phyloP scores from a whole-genome alignment of 2,329 filamentous ascomycete species.

The Fusarium cyanostomum region DNA sequence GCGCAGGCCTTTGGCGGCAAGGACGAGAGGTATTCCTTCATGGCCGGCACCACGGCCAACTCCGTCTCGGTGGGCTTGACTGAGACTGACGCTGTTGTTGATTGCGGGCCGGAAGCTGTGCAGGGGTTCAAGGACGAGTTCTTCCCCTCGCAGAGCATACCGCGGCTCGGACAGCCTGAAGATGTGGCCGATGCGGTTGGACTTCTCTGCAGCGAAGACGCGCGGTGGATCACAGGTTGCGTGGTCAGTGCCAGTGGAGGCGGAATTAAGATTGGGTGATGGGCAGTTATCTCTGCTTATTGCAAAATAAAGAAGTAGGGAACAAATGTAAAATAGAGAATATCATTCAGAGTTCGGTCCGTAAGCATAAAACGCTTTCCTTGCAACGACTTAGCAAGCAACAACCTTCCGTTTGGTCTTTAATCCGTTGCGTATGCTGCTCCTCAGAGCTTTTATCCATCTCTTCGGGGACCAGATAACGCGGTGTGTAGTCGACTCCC shows the following conservation, averaged over 20 bases:
- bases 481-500: no score
- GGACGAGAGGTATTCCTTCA: constrained; percentile 47
- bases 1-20: constrained; percentile 49
- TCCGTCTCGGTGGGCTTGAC: constrained; percentile 47
- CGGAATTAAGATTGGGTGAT: constrained; percentile 46
- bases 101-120: constrained; percentile 46
- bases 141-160: constrained; percentile 47
- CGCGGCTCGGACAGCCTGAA: constrained; percentile 47
- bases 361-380: no score
- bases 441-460: no score
- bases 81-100: constrained; percentile 47
- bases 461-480: no score
- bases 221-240: constrained; percentile 49
- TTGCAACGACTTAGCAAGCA: no score
- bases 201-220: constrained; percentile 46
- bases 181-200: constrained; percentile 50
- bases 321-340: no score
- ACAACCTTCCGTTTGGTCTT: no score
- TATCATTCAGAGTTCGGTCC: no score
- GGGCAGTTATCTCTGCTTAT: neutral
- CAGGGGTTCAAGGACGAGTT: constrained; percentile 47
- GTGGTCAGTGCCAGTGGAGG: constrained; percentile 50
- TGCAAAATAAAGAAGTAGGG: no score
- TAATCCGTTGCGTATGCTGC: no score
- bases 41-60: constrained; percentile 50